Evolutionary conservation across 192 early-diverging fungal genomes (phyloP).

Genomic region (Podochytrium sp.): DNA sequence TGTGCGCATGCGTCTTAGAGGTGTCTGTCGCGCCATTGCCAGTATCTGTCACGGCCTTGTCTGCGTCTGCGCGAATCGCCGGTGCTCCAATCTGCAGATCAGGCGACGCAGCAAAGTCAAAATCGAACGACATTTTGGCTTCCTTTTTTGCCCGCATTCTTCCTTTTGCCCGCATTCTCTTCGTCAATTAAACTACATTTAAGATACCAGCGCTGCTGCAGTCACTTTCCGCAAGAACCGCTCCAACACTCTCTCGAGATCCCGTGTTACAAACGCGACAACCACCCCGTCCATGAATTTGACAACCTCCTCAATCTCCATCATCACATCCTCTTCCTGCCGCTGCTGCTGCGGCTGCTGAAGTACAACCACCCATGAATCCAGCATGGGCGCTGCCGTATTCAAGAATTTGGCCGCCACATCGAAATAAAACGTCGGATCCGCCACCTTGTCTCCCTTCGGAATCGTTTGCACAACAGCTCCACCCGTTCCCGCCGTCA

Average conservation of each 20-base stretch:
- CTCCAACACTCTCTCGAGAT: conserved; percentile 13
- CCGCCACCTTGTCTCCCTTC: conserved; percentile 12
- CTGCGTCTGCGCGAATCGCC: too few relatives aligned
- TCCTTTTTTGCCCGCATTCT: too few relatives aligned
- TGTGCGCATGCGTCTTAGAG: too few relatives aligned
- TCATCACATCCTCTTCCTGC: background rate
- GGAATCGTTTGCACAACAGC: background rate
- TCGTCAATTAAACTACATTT: background rate
- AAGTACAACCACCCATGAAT: conserved; percentile 6
- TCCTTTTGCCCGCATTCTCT: too few relatives aligned
- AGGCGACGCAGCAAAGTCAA: too few relatives aligned
- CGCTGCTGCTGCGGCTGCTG: background rate
- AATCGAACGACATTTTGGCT: too few relatives aligned
- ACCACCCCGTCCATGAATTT: conserved; percentile 12
- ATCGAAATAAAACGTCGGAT: background rate
- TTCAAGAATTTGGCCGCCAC: background rate
- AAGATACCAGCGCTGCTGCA: conserved; percentile 1
- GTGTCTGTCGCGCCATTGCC: too few relatives aligned
- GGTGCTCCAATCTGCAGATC: too few relatives aligned
- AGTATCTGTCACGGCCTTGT: too few relatives aligned
- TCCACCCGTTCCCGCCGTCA: background rate
- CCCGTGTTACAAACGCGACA: background rate
- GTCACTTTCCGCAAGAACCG: background rate
- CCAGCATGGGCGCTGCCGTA: background rate
- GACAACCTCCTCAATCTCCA: background rate